Evolutionary conservation across 2,329 filamentous ascomycete species (phyloP), one percentile per base, ranked within the genome.

Genomic region (Penicillium hesseltinei): DNA sequence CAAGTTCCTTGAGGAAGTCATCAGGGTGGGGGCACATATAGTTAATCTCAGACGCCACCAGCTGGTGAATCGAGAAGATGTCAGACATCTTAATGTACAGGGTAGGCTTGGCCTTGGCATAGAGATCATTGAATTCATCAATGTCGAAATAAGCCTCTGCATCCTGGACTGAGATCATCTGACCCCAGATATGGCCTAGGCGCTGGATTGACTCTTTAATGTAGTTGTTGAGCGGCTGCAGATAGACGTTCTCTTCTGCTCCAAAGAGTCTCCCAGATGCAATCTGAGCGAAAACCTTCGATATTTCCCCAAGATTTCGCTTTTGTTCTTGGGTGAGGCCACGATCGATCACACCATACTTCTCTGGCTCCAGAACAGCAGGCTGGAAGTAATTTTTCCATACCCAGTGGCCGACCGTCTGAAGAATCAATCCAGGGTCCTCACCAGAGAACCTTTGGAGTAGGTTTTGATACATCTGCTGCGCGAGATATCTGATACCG

Each of bases 1-100:
- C 84, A 63, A 97, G 89, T 75, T 97, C 94, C 58, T 91, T 89
- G 56, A 99, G 82, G 59, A 92, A 84, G 71, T 99, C 94, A 64
- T 97, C 93, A 35, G 90, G 86, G 60, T 81, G 84, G 1, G 90
- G 88, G 66, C 91, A 95, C 59, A 97, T 87, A 56, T 81, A 81
- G 5, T 87, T 80, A 48, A 97, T 84, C 66, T 97, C 91, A 25
- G 87, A 82, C 3, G 91, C 88, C 54, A 97, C 84, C 23, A 97
- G 82, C 62, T 88, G 91, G 76, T 99, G 95, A 58, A 99, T 93
- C 48, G 93, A 90, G 73, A 99, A 97, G 56, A 99, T 92, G 73
- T 99, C 94, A 17, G 90, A 85, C 85, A 99, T 93, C 78, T 99
- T 99, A 80, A 99, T 96, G 79, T 97, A 99, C n/a, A 99, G 82